Evolutionary conservation across 164 flowering plant species (phyloP).

Genomic region (Dillenia turbinata): DNA sequence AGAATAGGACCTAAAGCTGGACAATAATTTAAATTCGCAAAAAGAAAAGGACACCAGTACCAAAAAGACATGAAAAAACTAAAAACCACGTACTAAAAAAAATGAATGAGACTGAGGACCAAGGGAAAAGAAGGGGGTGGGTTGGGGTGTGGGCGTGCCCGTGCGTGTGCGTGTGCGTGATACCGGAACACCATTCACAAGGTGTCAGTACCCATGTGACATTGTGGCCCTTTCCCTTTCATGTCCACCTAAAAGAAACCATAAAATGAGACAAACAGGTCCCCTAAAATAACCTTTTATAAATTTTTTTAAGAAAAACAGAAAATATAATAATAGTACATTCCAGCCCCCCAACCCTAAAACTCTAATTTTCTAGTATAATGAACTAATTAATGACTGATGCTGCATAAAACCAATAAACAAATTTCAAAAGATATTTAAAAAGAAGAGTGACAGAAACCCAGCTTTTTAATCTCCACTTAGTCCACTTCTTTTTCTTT

Average conservation of each 20-base stretch:
- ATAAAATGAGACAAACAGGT: constrained; percentile 45
- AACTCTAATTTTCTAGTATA: no score
- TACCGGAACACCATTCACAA: constrained; percentile 20
- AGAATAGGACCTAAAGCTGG: no score
- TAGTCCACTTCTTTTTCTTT: constrained; percentile 4
- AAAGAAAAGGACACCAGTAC: no score
- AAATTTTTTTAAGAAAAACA: constrained; percentile 5
- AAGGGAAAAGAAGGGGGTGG: constrained; percentile 25
- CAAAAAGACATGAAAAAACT: no score
- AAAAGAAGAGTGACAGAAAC: neutral
- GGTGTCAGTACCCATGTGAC: constrained; percentile 58
- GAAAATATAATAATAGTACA: constrained; percentile 10
- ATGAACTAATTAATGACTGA: constrained; percentile 8
- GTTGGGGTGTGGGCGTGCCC: no score
- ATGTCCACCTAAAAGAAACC: constrained; percentile 48
- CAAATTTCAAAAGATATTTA: neutral
- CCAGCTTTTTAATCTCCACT: constrained; percentile 18
- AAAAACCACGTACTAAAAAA: no score
- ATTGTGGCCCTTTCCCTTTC: constrained; percentile 34
- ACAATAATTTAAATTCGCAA: no score
- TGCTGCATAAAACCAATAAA: constrained; percentile 7
- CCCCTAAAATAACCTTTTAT: constrained; percentile 36
- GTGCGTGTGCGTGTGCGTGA: constrained; percentile 9
- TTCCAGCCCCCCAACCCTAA: neutral
- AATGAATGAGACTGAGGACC: neutral